Base-by-base conservation (phyloP, 768 basidiomycete genomes). In the Leccinum subtestaceum region DNA sequence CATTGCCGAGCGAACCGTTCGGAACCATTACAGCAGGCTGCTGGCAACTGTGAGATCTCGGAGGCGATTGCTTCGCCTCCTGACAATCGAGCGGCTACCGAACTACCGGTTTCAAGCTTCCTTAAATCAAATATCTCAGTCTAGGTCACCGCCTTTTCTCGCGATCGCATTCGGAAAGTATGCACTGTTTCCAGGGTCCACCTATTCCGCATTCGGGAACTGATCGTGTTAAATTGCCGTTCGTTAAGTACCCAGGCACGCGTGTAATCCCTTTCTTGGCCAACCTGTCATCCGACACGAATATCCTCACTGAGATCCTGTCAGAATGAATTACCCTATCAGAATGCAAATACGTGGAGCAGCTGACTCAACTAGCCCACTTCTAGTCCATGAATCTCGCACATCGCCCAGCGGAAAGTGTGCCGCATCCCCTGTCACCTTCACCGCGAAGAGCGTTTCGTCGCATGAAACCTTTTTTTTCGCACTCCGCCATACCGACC, bases 31-130 rank as follows among this genome's bases (percentile, higher is more conserved):
- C 69, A 58, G 53, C 64, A 74, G n/a, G 56, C 34, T 70, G 67
- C 62, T 70, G 67, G 64, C 67, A 62, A 49, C 60, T 51, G 60
- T 60, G 51, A 73, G 72, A 72, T 72, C 71, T 71, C 71, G 71
- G 71, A 62, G 68, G 71, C 71, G 71, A 72, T 72, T 59, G 4
- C 49, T 49, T 63, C 68, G 62, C 63, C 68, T 70, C 70, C 68
- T 71, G 67, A 67, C 67, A 69, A 67, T 73, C 68, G 66, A 69
- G 62, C 62, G 67, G 67, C 53, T 73, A 68, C 70, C 70, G 53
- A 57, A 36, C 36, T 69, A 51, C 63, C 65, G 73, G 69, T 56
- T 62, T 67, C 70, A 62, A 69, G 45, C 70, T 74, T 59, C 62
- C 54, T 63, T 61, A 57, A 54, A 71, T 66, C 62, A 60, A 58